phyloP scores from a whole-genome alignment of 176 grass and related monocot species.

The Elymus sibiricus region DNA sequence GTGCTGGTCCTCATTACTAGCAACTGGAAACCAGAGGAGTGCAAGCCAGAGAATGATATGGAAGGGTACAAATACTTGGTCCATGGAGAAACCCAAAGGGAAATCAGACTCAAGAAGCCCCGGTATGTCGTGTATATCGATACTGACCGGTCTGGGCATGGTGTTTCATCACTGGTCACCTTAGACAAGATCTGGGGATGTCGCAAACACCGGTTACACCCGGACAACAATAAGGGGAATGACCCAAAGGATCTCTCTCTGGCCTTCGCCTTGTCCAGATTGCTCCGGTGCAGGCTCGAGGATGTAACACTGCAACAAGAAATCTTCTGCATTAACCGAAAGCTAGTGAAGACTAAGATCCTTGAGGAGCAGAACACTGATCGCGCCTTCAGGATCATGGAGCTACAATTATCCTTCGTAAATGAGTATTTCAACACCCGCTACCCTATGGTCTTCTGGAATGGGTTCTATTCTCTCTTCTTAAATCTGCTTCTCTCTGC shows the following conservation, averaged over 20 bases:
- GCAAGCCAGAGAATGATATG: not conserved
- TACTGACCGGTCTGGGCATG: not conserved
- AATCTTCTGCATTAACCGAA: not conserved
- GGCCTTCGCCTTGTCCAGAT: constrained; percentile 10
- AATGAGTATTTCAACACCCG: constrained; percentile 12
- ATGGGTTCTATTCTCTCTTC: not conserved
- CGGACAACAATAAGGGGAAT: not conserved
- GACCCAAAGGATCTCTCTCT: not conserved
- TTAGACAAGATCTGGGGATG: constrained; percentile 10
- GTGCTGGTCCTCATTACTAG: not conserved
- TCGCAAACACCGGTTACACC: too few species aligned
- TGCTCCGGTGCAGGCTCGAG: not conserved
- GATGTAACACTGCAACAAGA: not conserved
- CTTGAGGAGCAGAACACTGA: not conserved
- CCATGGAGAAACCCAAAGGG: not conserved
- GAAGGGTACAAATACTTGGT: constrained; percentile 11
- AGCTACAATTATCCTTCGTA: not conserved
- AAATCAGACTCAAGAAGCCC: not conserved
- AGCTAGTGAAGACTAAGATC: not conserved
- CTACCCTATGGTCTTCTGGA: constrained; percentile 17
- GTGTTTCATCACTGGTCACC: not conserved
- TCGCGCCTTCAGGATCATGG: not conserved
- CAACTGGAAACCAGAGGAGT: not conserved
- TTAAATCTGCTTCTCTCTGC: not conserved
- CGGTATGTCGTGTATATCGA: not conserved